Conservation (phyloP, 2,329 filamentous ascomycete genomes). For the Cercospora sesami region DNA sequence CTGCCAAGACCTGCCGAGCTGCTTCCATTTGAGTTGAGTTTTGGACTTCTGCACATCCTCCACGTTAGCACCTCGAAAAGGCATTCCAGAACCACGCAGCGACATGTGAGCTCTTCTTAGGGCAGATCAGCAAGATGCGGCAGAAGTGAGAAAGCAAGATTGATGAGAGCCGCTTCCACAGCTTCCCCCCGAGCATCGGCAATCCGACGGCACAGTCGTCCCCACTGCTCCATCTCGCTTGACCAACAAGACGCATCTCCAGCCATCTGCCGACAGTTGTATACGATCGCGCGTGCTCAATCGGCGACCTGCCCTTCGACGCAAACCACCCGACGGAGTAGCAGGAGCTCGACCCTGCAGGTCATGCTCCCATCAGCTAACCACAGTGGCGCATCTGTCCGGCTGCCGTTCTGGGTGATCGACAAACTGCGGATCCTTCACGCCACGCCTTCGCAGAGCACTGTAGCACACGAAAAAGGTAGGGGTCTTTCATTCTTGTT, state of each 20-base stretch:
- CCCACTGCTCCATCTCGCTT: slow-evolving; percentile 2
- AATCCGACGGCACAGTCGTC: neutral
- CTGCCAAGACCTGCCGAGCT: neutral
- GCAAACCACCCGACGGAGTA: neutral
- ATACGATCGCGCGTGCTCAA: neutral
- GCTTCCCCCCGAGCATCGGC: neutral
- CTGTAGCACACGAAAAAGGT: neutral
- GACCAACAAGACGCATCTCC: neutral
- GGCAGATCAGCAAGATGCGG: neutral
- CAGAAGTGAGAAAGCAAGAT: neutral
- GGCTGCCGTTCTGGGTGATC: neutral
- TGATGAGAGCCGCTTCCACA: neutral
- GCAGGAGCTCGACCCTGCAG: neutral
- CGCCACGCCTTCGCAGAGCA: neutral
- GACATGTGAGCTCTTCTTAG: neutral
- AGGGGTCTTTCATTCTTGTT: neutral
- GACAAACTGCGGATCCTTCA: neutral
- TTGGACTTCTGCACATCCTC: neutral
- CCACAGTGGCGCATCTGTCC: neutral
- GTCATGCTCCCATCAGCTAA: neutral
- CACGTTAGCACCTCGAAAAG: neutral
- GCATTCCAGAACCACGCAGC: neutral
- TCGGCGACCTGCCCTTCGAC: slow-evolving; percentile 3
- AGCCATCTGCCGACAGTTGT: slow-evolving; percentile 7
- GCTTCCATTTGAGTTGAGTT: neutral